Conservation (phyloP, 306 rosid species). For the Cucumis cinereus region DNA sequence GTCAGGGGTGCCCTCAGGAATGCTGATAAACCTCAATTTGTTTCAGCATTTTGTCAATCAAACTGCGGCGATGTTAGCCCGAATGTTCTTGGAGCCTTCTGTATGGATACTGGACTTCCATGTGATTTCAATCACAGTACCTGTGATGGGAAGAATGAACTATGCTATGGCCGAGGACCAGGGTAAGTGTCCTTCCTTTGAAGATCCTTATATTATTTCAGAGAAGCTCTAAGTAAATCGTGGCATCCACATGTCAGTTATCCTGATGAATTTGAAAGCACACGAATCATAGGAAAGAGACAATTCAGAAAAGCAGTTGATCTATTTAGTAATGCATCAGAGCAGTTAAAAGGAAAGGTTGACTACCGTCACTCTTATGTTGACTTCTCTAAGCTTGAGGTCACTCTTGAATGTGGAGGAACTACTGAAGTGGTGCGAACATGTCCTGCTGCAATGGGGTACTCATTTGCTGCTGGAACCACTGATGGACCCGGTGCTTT, state of each 20-base stretch:
- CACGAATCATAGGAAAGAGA: slow-evolving; percentile 78
- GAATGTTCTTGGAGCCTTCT: slow-evolving; percentile 78
- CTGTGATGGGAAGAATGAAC: slow-evolving; percentile 75
- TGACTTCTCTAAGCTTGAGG: slow-evolving; percentile 69
- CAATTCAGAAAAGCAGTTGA: slow-evolving; percentile 72
- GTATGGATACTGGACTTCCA: slow-evolving; percentile 75
- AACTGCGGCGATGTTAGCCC: slow-evolving; percentile 98
- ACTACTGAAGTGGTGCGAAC: slow-evolving; percentile 47
- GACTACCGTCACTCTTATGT: slow-evolving; percentile 67
- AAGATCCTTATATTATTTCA: neutral
- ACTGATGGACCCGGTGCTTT: slow-evolving; percentile 97
- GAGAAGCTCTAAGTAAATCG: slow-evolving; percentile 5
- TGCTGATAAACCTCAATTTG: slow-evolving; percentile 56
- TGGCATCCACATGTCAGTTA: slow-evolving; percentile 36
- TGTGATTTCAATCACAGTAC: slow-evolving; percentile 97
- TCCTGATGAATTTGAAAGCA: slow-evolving; percentile 94
- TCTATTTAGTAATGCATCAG: slow-evolving; percentile 55
- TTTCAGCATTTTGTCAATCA: slow-evolving; percentile 87
- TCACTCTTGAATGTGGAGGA: slow-evolving; percentile 42
- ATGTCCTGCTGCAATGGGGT: slow-evolving; percentile 96
- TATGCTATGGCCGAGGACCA: slow-evolving; percentile 85
- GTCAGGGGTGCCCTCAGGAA: slow-evolving; percentile 54
- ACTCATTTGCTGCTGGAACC: slow-evolving; percentile 91
- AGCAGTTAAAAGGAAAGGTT: slow-evolving; percentile 54
- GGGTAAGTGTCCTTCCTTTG: slow-evolving; percentile 44